These are phyloP conservation scores for Elsinoe australis DNA, from an alignment of 2,329 filamentous ascomycete genomes.

Conservation along the genomic window DNA sequence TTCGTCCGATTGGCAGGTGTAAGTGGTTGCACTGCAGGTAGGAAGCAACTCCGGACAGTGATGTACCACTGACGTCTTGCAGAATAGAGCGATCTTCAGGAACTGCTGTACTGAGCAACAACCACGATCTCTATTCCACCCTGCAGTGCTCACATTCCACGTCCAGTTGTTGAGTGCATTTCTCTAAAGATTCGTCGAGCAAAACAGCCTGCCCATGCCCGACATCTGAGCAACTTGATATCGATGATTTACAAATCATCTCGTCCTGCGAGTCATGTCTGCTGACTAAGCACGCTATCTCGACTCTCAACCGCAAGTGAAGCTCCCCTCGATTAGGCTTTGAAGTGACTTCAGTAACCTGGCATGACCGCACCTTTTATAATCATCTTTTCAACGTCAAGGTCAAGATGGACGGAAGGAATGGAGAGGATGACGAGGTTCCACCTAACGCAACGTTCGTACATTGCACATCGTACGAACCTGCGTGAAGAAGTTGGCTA, in stretches of 20 bases:
- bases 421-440: neutral
- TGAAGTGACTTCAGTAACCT: neutral
- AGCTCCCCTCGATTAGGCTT: neutral
- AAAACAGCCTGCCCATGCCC: too few relatives aligned
- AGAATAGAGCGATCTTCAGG: slow-evolving; percentile 8
- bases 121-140: neutral
- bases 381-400: neutral
- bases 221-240: too few relatives aligned
- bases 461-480: slow-evolving; percentile 38
- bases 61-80: slow-evolving; percentile 11
- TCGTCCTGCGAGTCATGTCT: too few relatives aligned
- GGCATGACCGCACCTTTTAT: neutral
- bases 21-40: too few relatives aligned
- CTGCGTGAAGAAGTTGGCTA: slow-evolving; percentile 23
- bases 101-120: slow-evolving; percentile 5
- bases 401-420: slow-evolving; percentile 4
- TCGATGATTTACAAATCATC: too few relatives aligned
- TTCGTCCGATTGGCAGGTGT: too few relatives aligned
- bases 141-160: neutral
- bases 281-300: neutral
- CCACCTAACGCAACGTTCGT: slow-evolving; percentile 35
- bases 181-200: neutral
- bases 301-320: neutral
- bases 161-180: neutral
- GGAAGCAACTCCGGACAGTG: slow-evolving; percentile 18